These are phyloP conservation scores for Ilex asprella DNA, from an alignment of 257 asterid genomes.

Conservation along the genomic window DNA sequence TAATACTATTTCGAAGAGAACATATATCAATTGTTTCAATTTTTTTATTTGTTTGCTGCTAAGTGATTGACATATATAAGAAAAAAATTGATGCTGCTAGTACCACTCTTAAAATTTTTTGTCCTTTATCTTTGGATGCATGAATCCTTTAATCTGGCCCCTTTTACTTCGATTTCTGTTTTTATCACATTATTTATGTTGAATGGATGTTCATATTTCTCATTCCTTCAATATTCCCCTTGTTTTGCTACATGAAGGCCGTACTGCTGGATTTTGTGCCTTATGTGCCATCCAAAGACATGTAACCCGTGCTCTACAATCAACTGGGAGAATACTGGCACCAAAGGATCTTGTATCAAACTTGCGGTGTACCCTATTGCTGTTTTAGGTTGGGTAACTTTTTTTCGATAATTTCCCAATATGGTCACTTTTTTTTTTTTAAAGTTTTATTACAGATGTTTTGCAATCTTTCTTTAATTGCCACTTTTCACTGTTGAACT, in stretches of 20 bases:
- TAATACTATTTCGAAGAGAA: too few relatives aligned
- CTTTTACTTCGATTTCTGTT: background rate
- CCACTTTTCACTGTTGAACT: too few relatives aligned
- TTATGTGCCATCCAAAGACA: constrained; percentile 96
- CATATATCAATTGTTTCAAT: too few relatives aligned
- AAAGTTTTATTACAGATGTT: background rate
- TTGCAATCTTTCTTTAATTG: background rate
- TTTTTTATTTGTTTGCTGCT: too few relatives aligned
- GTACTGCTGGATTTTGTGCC: constrained; percentile 90
- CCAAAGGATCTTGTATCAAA: constrained; percentile 98
- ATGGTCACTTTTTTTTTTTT: constrained; percentile 1
- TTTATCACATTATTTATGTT: background rate
- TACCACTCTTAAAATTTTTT: too few relatives aligned
- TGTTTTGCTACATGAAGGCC: constrained; percentile 50
- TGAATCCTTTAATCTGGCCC: too few relatives aligned
- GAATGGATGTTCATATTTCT: constrained; percentile 17
- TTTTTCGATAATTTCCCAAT: too few relatives aligned
- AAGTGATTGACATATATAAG: too few relatives aligned
- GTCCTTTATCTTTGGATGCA: too few relatives aligned
- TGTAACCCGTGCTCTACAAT: constrained; percentile 88
- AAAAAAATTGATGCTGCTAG: too few relatives aligned
- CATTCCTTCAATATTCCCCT: constrained; percentile 1
- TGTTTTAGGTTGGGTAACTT: background rate
- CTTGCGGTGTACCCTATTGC: constrained; percentile 75
- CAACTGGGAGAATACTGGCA: constrained; percentile 88